phyloP scores from a whole-genome alignment of 169 alveolate species.

The Eimeria necatrix region DNA sequence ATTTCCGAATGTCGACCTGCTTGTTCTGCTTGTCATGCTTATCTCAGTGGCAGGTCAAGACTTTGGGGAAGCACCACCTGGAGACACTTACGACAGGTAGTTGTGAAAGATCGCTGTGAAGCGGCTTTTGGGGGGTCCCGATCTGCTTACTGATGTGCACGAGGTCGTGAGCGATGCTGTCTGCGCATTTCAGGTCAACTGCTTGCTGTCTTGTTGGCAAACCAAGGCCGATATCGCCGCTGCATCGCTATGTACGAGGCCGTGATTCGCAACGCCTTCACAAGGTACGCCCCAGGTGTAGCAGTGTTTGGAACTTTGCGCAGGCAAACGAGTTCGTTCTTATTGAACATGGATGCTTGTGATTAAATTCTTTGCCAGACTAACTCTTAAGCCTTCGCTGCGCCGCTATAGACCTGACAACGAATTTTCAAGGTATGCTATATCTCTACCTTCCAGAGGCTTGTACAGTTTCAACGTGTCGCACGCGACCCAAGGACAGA shows the following conservation, averaged over 20 bases:
- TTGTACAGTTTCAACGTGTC: no score
- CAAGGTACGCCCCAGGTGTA: slow-evolving; percentile 29
- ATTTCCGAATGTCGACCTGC: background rate
- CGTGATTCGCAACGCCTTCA: slow-evolving; percentile 67
- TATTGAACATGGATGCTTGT: background rate
- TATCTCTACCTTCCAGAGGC: background rate
- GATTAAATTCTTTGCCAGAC: background rate
- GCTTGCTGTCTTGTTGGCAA: slow-evolving; percentile 64
- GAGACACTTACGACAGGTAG: slow-evolving; percentile 70
- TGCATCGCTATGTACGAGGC: slow-evolving; percentile 74
- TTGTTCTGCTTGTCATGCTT: background rate
- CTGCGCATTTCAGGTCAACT: slow-evolving; percentile 45
- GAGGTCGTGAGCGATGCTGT: background rate
- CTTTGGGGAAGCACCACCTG: slow-evolving; percentile 55
- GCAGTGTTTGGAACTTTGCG: background rate
- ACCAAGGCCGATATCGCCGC: slow-evolving; percentile 76
- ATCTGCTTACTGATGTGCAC: background rate
- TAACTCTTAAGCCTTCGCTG: slow-evolving; percentile 61
- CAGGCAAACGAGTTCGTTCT: background rate
- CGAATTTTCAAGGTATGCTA: slow-evolving; percentile 51
- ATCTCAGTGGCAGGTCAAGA: slow-evolving; percentile 59
- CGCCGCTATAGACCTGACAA: slow-evolving; percentile 78
- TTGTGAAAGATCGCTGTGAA: background rate
- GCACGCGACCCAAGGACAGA: no score
- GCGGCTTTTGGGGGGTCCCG: background rate